Conservation (phyloP, 2,329 filamentous ascomycete genomes). For the Coniochaeta prunicola region DNA sequence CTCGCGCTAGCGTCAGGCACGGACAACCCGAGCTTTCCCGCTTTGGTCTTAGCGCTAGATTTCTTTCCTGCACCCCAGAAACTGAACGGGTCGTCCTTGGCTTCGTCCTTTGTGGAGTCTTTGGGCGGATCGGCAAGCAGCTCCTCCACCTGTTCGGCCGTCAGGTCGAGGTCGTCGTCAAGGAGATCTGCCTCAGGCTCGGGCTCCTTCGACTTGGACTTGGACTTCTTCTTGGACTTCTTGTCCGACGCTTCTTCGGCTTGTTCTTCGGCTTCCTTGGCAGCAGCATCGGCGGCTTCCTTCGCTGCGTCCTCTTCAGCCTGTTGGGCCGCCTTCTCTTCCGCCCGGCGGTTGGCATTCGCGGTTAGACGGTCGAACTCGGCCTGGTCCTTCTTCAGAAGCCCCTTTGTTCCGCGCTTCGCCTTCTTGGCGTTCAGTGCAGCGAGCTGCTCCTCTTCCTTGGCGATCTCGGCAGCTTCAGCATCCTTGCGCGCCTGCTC, state of each 20-base stretch:
- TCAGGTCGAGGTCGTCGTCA: slow-evolving; percentile 24
- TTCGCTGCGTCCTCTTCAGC: slow-evolving; percentile 12
- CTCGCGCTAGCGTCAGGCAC: slow-evolving; percentile 9
- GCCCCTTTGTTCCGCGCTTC: slow-evolving; percentile 27
- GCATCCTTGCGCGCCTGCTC: slow-evolving; percentile 13
- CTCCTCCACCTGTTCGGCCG: slow-evolving; percentile 34
- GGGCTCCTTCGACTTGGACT: slow-evolving; percentile 17
- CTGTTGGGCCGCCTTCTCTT: slow-evolving; percentile 13
- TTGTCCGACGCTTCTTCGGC: slow-evolving; percentile 22
- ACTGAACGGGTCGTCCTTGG: slow-evolving; percentile 36
- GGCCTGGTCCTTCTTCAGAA: slow-evolving; percentile 38
- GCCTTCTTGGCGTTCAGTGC: slow-evolving; percentile 39
- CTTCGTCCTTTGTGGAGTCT: slow-evolving; percentile 12
- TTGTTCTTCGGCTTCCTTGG: slow-evolving; percentile 18
- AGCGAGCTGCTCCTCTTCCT: slow-evolving; percentile 31
- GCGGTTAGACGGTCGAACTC: slow-evolving; percentile 30
- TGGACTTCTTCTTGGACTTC: slow-evolving; percentile 30
- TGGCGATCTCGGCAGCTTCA: slow-evolving; percentile 10
- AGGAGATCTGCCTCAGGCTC: slow-evolving; percentile 14
- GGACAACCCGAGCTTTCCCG: slow-evolving; percentile 8
- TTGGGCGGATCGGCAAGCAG: slow-evolving; percentile 21
- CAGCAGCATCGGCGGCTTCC: slow-evolving; percentile 13
- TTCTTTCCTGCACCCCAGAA: slow-evolving; percentile 51
- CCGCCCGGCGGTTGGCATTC: slow-evolving; percentile 23
- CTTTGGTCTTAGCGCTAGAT: slow-evolving; percentile 17